Percentiles rank a stretch among this genome's conserved stretches.
Conservation (phyloP, 805 yeast genomes). For the Ogataea ganodermae region DNA sequence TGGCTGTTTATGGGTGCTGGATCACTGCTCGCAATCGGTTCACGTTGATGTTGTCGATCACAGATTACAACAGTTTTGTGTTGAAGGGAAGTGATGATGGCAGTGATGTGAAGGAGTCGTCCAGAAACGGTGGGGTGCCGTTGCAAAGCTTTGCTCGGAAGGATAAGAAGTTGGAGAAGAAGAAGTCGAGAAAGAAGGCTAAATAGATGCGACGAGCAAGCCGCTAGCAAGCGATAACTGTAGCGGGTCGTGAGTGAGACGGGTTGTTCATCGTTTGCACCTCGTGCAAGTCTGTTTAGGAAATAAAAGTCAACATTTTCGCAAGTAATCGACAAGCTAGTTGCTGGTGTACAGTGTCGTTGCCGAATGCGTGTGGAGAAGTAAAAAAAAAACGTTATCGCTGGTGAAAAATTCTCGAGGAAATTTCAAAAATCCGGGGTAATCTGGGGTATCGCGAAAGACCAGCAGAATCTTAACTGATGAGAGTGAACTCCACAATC, state of each 20-base stretch:
- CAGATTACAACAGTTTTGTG: slow-evolving; percentile 14
- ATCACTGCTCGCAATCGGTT: slow-evolving; percentile 16
- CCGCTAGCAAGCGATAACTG: background rate
- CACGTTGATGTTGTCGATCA: slow-evolving; percentile 24
- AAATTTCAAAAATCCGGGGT: background rate
- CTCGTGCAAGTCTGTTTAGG: too few relatives aligned
- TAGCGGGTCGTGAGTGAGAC: too few relatives aligned
- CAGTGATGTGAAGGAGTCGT: slow-evolving; percentile 7
- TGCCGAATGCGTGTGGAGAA: too few relatives aligned
- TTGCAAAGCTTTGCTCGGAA: background rate
- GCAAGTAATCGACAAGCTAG: too few relatives aligned
- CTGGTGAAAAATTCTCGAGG: too few relatives aligned
- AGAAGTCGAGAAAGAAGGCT: slow-evolving; percentile 15
- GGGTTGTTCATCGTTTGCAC: too few relatives aligned
- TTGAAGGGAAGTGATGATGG: slow-evolving; percentile 4
- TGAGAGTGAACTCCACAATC: too few relatives aligned
- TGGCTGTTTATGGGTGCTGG: slow-evolving; percentile 20
- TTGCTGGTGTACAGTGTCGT: too few relatives aligned
- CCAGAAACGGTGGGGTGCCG: background rate
- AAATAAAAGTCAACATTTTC: too few relatives aligned
- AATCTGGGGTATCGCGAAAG: background rate
- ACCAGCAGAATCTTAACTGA: background rate
- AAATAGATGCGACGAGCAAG: slow-evolving; percentile 1
- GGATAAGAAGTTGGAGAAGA: slow-evolving; percentile 9
- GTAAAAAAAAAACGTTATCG: background rate